Evolutionary conservation across 768 basidiomycete genomes (phyloP).

Genomic region (Lactarius quietus): DNA sequence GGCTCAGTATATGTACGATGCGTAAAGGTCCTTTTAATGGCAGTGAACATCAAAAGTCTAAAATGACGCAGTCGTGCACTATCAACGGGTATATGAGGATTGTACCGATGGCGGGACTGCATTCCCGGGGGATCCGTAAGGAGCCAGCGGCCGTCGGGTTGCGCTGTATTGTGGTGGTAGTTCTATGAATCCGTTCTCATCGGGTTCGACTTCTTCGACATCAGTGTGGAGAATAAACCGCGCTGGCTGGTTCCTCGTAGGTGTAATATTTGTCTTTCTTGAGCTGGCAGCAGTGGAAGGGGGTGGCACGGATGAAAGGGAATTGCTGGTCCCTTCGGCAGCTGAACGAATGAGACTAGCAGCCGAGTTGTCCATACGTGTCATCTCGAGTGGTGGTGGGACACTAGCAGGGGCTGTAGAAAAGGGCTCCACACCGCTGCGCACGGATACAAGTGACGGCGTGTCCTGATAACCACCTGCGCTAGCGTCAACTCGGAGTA

Average conservation of each 20-base stretch:
- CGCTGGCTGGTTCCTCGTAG: conserved; percentile 1
- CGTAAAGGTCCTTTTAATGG: neutral
- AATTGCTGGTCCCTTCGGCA: neutral
- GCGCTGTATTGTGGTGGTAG: conserved; percentile 73
- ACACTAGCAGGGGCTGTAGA: neutral
- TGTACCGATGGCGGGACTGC: neutral
- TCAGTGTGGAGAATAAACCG: conserved; percentile 56
- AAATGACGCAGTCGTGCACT: neutral
- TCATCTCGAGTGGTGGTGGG: conserved; percentile 6
- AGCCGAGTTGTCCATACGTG: conserved; percentile 1
- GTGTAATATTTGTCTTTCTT: conserved; percentile 1
- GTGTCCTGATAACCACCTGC: conserved; percentile 7
- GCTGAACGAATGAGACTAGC: neutral
- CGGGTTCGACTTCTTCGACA: conserved; percentile 51
- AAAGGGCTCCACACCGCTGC: neutral
- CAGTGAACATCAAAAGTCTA: neutral
- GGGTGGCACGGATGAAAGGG: neutral
- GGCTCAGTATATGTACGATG: neutral
- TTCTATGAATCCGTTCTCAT: conserved; percentile 56
- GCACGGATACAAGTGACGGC: neutral
- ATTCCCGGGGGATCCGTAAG: neutral
- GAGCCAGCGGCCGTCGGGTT: conserved; percentile 34
- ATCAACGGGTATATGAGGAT: neutral
- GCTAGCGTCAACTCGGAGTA: neutral
- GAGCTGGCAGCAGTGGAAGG: neutral